phyloP scores from a whole-genome alignment of 345 rosid species.

The Hibiscus mutabilis region DNA sequence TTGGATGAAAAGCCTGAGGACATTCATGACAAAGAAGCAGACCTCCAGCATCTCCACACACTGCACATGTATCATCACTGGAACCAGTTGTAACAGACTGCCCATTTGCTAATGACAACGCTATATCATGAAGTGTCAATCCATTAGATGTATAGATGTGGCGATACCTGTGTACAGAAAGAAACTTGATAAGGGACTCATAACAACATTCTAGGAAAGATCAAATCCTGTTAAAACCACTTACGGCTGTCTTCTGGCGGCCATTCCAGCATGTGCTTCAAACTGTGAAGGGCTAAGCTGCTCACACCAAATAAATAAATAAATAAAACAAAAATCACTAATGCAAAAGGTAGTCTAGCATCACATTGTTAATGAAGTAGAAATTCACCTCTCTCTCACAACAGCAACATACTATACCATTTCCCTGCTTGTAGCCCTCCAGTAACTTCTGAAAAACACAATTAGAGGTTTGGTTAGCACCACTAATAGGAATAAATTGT shows the following conservation, averaged over 20 bases:
- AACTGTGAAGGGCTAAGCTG: conserved; percentile 99
- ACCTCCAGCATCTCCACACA: conserved; percentile 85
- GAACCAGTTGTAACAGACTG: conserved; percentile 54
- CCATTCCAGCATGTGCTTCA: conserved; percentile 99
- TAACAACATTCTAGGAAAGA: conserved; percentile 11
- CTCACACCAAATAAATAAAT: conserved; percentile 8
- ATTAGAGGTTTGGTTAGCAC: conserved; percentile 6
- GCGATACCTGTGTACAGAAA: conserved; percentile 59
- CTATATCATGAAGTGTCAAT: conserved; percentile 88
- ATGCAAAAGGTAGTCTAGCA: conserved; percentile 1
- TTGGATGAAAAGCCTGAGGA: conserved; percentile 86
- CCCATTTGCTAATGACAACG: conserved; percentile 77
- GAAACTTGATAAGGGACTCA: conserved; percentile 7
- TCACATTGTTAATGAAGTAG: background rate
- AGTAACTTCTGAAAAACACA: conserved; percentile 47
- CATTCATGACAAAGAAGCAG: conserved; percentile 69
- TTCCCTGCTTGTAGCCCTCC: conserved; percentile 80
- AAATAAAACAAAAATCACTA: background rate
- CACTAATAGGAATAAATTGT: background rate
- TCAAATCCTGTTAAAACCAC: conserved; percentile 23
- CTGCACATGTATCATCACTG: conserved; percentile 85
- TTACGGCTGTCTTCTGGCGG: conserved; percentile 99
- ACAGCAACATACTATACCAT: conserved; percentile 81
- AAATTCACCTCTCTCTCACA: conserved; percentile 68
- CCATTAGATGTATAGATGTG: conserved; percentile 90